Percentiles rank a stretch among this genome's conserved stretches.
These are phyloP conservation scores for Cutaneotrichosporon arboriforme DNA, from an alignment of 1,284 basidiomycete species.

Conservation along the genomic window DNA sequence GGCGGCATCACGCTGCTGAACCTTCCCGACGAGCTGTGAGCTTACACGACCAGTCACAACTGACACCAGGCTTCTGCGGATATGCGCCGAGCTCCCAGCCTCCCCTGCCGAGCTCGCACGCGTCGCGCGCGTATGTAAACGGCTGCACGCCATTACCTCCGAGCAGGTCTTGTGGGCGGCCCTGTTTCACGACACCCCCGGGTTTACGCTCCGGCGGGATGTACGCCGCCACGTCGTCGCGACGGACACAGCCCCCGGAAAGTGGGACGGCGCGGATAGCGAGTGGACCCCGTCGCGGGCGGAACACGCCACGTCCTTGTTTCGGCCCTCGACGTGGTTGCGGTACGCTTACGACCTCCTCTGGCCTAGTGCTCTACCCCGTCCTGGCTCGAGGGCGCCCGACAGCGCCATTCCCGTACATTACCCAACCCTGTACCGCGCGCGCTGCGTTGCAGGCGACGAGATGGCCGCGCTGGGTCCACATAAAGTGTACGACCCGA, in stretches of 20 bases:
- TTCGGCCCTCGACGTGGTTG: background rate
- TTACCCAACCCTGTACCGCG: slow-evolving; percentile 34
- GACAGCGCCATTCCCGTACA: slow-evolving; percentile 26
- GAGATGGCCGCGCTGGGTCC: slow-evolving; percentile 7
- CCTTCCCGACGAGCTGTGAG: slow-evolving; percentile 40
- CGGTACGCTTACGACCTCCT: background rate
- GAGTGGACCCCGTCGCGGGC: slow-evolving; percentile 1
- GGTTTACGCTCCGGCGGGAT: slow-evolving; percentile 15
- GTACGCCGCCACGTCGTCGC: slow-evolving; percentile 10
- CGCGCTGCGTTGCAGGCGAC: slow-evolving; percentile 16
- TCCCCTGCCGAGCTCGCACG: slow-evolving; percentile 14
- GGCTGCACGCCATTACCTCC: slow-evolving; percentile 25
- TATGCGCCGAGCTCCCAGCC: slow-evolving; percentile 27
- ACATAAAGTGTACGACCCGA: slow-evolving; percentile 1
- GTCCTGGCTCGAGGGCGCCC: background rate
- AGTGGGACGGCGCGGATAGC: slow-evolving; percentile 16
- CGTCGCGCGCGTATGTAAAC: slow-evolving; percentile 18
- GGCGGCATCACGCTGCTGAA: slow-evolving; percentile 3
- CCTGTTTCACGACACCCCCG: slow-evolving; percentile 17
- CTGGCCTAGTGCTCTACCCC: background rate
- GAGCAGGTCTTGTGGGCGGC: slow-evolving; percentile 28
- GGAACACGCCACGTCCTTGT: background rate
- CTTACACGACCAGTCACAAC: background rate
- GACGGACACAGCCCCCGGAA: slow-evolving; percentile 14
- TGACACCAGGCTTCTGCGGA: slow-evolving; percentile 24